These are phyloP conservation scores for Pterocarpus santalinus DNA, from an alignment of 306 rosid species.

Conservation along the genomic window DNA sequence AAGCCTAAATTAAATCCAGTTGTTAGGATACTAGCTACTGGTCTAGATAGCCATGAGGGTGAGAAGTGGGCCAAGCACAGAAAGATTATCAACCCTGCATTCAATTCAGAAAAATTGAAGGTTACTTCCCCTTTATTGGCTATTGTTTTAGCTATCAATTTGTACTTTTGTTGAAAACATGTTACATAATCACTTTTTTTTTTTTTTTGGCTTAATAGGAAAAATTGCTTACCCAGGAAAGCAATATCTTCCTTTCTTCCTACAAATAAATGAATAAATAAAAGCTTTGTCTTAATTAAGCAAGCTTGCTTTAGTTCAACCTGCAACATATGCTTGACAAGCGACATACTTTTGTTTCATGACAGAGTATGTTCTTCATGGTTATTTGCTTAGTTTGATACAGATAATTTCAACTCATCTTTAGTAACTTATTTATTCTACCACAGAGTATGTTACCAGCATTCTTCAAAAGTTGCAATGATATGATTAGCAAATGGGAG, in stretches of 20 bases:
- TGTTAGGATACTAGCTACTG: neutral
- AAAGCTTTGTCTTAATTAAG: too few relatives aligned
- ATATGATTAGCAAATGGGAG: slow-evolving; percentile 53
- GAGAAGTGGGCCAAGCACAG: slow-evolving; percentile 59
- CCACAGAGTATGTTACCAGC: slow-evolving; percentile 41
- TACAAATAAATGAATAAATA: too few relatives aligned
- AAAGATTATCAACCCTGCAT: slow-evolving; percentile 56
- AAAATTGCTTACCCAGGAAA: too few relatives aligned
- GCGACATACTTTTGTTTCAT: neutral
- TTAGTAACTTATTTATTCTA: neutral
- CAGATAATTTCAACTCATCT: slow-evolving; percentile 1
- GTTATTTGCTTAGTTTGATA: neutral
- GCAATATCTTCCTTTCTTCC: too few relatives aligned
- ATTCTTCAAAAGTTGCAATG: slow-evolving; percentile 26
- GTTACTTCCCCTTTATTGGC: slow-evolving; percentile 34
- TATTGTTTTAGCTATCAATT: neutral
- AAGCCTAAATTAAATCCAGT: neutral
- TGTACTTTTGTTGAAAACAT: neutral
- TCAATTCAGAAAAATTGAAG: slow-evolving; percentile 57
- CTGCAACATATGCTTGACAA: neutral
- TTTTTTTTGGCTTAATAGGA: too few relatives aligned
- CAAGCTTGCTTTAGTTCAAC: neutral
- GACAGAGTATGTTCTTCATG: neutral
- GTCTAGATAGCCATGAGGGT: slow-evolving; percentile 35
- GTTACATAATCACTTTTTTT: neutral